Evolutionary conservation across 108 stramenopile genomes (phyloP).

Genomic region (Asterionellopsis glacialis): DNA sequence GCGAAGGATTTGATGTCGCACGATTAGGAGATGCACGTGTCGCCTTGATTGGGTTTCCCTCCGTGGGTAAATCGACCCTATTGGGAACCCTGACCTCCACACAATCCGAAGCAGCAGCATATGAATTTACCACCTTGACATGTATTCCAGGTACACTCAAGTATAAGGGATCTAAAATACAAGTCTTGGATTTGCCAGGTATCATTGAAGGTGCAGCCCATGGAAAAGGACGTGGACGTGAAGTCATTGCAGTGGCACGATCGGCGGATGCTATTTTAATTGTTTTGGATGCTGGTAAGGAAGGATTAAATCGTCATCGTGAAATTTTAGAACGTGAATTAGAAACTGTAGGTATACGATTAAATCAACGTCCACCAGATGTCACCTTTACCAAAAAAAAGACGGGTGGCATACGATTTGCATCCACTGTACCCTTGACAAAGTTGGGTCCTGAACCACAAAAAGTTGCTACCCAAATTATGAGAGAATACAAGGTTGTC

Average conservation of each 20-base stretch:
- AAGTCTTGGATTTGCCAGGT: constrained; percentile 98
- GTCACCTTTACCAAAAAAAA: constrained; percentile 86
- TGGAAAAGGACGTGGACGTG: constrained; percentile 95
- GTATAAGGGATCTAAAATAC: constrained; percentile 89
- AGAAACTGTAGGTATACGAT: constrained; percentile 95
- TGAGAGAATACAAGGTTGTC: constrained; percentile 91
- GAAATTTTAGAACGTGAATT: constrained; percentile 96
- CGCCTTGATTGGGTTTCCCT: constrained; percentile 93
- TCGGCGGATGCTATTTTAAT: constrained; percentile 95
- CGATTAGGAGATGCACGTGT: constrained; percentile 95
- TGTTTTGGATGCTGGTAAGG: constrained; percentile 97
- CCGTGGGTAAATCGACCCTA: constrained; percentile 41
- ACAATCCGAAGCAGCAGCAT: constrained; percentile 85
- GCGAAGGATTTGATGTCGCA: constrained; percentile 93
- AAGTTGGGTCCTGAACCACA: constrained; percentile 91
- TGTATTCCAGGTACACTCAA: constrained; percentile 96
- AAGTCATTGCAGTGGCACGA: constrained; percentile 98
- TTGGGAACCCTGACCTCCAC: constrained; percentile 88
- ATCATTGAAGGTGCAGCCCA: constrained; percentile 99
- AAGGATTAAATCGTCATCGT: constrained; percentile 93
- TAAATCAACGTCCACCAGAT: constrained; percentile 92
- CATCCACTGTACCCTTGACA: constrained; percentile 87
- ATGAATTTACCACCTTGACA: constrained; percentile 97
- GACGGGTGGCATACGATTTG: constrained; percentile 93
- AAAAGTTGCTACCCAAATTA: constrained; percentile 74